Conservation (phyloP, 129 eudicot genomes). For the Deinandra increscens region DNA sequence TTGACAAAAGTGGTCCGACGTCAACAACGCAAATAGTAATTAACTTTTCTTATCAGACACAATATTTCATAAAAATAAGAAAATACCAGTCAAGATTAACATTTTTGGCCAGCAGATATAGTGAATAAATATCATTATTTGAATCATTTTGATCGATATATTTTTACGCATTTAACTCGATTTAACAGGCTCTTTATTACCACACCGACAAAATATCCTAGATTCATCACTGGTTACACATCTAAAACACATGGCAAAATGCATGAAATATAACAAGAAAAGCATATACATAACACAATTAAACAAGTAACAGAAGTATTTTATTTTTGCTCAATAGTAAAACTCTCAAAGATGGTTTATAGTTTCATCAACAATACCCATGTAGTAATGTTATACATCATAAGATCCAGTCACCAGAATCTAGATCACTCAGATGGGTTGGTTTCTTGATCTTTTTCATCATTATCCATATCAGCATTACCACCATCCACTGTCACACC, state of each 20-base stretch:
- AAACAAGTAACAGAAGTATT: conserved; percentile 19
- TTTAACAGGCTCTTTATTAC: no score
- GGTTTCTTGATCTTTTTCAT: conserved; percentile 23
- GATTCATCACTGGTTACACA: no score
- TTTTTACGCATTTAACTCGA: no score
- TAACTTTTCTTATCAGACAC: no score
- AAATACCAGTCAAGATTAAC: no score
- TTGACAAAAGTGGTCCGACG: no score
- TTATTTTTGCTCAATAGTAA: conserved; percentile 26
- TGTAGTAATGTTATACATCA: conserved; percentile 13
- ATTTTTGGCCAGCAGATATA: no score
- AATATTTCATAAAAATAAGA: no score
- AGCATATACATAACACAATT: neutral
- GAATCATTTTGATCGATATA: no score
- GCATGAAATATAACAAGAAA: neutral
- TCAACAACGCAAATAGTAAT: no score
- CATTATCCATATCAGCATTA: conserved; percentile 32
- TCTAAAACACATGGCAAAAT: neutral
- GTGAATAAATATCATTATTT: no score
- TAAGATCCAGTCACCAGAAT: conserved; percentile 11
- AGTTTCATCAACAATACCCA: conserved; percentile 14
- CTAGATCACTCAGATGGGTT: conserved; percentile 1
- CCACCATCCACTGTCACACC: conserved; percentile 32
- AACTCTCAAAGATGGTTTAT: conserved; percentile 24
- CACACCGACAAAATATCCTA: no score